Evolutionary conservation across 1,139 yeast species (phyloP).

Genomic region (Yamadazyma buinensis): DNA sequence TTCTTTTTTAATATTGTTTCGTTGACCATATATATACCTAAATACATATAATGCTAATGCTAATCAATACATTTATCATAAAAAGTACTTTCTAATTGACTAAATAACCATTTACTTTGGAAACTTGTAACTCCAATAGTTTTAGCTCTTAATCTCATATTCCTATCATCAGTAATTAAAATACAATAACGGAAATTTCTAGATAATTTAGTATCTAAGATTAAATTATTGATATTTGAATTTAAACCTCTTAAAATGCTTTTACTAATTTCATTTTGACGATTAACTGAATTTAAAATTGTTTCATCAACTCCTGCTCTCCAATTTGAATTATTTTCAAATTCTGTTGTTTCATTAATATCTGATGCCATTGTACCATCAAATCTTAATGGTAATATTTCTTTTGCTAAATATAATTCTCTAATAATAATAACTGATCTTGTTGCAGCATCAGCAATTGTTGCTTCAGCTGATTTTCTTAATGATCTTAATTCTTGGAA

Average conservation of each 20-base stretch:
- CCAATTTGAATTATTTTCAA: slow-evolving; percentile 65
- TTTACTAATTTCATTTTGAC: slow-evolving; percentile 44
- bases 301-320: slow-evolving; percentile 58
- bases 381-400: slow-evolving; percentile 46
- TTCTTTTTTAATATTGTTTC: too few species aligned
- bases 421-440: slow-evolving; percentile 71
- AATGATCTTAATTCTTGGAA: slow-evolving; percentile 77
- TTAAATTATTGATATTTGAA: slow-evolving; percentile 8
- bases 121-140: slow-evolving; percentile 54
- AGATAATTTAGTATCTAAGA: slow-evolving; percentile 33
- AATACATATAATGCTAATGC: slow-evolving; percentile 6
- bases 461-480: slow-evolving; percentile 68
- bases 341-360: slow-evolving; percentile 53
- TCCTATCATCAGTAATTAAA: slow-evolving; percentile 68
- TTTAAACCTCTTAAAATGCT: slow-evolving; percentile 37
- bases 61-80: slow-evolving; percentile 41
- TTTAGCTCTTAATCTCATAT: slow-evolving; percentile 65
- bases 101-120: slow-evolving; percentile 61
- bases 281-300: slow-evolving; percentile 49
- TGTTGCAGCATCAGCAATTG: slow-evolving; percentile 78
- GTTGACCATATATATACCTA: too few species aligned
- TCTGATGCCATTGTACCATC: slow-evolving; percentile 57
- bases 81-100: slow-evolving; percentile 43
- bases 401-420: slow-evolving; percentile 58
- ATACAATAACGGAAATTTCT: slow-evolving; percentile 52